Base-by-base conservation (phyloP, 805 yeast genomes). In the Monosporozyma aquatica region DNA sequence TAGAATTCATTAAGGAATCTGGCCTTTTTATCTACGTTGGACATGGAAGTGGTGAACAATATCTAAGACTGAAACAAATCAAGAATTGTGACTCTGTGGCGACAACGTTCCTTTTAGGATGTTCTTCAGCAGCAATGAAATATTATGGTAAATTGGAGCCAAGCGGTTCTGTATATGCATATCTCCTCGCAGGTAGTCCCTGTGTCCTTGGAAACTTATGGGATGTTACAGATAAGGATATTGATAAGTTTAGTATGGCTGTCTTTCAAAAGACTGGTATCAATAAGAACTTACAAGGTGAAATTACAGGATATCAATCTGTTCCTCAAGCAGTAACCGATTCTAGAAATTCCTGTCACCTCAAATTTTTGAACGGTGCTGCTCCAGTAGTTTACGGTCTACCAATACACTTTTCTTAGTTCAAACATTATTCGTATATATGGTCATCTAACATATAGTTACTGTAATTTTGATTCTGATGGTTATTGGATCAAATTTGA, bases 181-280 rank as follows among this genome's bases (percentile, higher is more conserved):
- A 87, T 69, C 59, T 92, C 22, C 65, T 74, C 8, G 92, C 87
- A 18, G 95, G 95, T 0, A 75, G 86, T 38, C 92, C 95, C 0
- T 71, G 83, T 78, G 71, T 87, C 1, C 64, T 92, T 28, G 96
- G 86, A 0, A 87, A 86, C 53, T 62, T 92, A 43, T 92, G 98
- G 98, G 96, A 87, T 60, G 97, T 92, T 4, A 92, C 97, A 0
- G 97, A 92, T 61, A 87, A 84, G 50, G 99, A 92, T 59, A 85
- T 87, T 40, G 97, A 92, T 61, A 72, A 70, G 51, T 87, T 89
- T 51, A 81, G 86, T 20, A 46, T 71, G 8, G 66, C 74, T 2
- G 58, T 85, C 29, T 72, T 92, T 49, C 70, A 71, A 2, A 67
- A 69, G 46, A 81, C 92, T 80, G 92, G 92, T 0, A 56, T 85